phyloP scores from a whole-genome alignment of 108 stramenopile genomes.

The Bacterosira constricta region DNA sequence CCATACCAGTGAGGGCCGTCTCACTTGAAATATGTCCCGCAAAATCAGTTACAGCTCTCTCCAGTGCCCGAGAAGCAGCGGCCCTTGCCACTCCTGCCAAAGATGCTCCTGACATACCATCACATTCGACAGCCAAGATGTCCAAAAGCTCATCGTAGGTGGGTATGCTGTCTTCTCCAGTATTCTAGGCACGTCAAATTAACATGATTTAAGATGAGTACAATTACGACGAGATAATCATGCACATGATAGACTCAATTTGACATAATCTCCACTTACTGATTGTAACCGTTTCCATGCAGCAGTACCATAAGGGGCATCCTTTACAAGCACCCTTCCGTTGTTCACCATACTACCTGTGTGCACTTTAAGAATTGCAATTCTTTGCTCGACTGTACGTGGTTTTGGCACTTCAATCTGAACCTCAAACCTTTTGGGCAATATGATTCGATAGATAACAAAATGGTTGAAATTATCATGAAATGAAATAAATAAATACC shows the following conservation, averaged over 20 bases:
- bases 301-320: conserved; percentile 66
- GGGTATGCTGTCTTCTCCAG: conserved; percentile 22
- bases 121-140: conserved; percentile 63
- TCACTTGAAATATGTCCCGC: conserved; percentile 32
- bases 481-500: background rate
- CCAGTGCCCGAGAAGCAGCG: conserved; percentile 78
- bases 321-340: conserved; percentile 71
- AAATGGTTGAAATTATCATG: background rate
- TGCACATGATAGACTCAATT: no score
- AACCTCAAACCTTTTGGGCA: conserved; percentile 64
- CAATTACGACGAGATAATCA: no score
- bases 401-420: conserved; percentile 88
- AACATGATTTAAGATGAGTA: no score
- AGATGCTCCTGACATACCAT: conserved; percentile 82
- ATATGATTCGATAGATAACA: background rate
- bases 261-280: no score
- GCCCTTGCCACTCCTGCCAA: conserved; percentile 81
- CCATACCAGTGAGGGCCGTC: conserved; percentile 1
- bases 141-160: conserved; percentile 66
- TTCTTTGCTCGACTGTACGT: conserved; percentile 65
- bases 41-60: conserved; percentile 74
- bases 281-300: conserved; percentile 32
- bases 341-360: conserved; percentile 72
- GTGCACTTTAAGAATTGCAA: conserved; percentile 81
- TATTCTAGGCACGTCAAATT: background rate